Conservation (phyloP, 2,329 filamentous ascomycete genomes). For the Sporothrix dimorphospora region DNA sequence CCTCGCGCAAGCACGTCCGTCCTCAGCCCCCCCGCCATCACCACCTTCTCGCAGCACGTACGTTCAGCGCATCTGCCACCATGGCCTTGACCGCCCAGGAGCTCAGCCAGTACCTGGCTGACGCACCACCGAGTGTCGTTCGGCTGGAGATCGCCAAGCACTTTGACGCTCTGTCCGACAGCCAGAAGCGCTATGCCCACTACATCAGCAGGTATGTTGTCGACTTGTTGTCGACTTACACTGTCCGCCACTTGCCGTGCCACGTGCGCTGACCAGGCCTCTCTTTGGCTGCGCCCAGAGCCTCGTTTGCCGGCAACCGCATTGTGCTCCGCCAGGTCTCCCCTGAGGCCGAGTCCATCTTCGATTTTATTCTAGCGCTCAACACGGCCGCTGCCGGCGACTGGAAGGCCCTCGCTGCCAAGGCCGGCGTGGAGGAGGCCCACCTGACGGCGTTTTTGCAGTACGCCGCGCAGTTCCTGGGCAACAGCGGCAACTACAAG, state of each 20-base stretch:
- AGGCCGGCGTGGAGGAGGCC: constrained; percentile 65
- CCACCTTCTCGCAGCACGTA: constrained; percentile 13
- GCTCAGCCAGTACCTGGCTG: constrained; percentile 80
- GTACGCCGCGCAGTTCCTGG: constrained; percentile 77
- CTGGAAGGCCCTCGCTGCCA: constrained; percentile 68
- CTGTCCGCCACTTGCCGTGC: neutral
- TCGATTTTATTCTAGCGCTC: constrained; percentile 76
- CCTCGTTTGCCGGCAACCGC: constrained; percentile 74
- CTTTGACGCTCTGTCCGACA: constrained; percentile 75
- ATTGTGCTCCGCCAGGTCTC: constrained; percentile 81
- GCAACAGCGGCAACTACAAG: constrained; percentile 84
- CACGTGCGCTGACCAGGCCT: constrained; percentile 15
- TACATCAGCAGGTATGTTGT: constrained; percentile 73
- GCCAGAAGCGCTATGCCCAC: constrained; percentile 89
- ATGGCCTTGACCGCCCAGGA: constrained; percentile 62
- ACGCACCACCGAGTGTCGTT: constrained; percentile 86
- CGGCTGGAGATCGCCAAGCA: constrained; percentile 89
- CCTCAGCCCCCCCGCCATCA: neutral
- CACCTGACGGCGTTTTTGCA: constrained; percentile 72
- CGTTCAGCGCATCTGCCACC: constrained; percentile 33
- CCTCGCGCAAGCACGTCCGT: neutral
- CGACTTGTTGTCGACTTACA: no score
- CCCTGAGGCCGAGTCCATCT: constrained; percentile 79
- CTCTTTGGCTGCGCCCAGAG: constrained; percentile 51
- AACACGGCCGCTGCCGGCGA: constrained; percentile 69